Evolutionary conservation across 2,329 filamentous ascomycete genomes (phyloP).

Genomic region (Fusarium pseudonygamai): DNA sequence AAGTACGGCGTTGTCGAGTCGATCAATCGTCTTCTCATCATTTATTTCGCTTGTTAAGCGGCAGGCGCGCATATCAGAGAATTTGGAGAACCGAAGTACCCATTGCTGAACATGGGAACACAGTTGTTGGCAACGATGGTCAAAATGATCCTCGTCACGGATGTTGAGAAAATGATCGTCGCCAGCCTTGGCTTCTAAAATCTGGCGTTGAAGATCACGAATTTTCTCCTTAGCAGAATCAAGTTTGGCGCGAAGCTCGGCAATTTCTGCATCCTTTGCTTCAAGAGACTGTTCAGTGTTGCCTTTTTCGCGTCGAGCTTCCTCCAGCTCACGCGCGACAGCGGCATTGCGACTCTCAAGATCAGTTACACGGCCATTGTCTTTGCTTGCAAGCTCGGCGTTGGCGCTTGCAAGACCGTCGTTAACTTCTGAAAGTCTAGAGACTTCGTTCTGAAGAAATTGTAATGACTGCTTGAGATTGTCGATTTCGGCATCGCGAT

Average conservation of each 20-base stretch:
- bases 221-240: constrained; percentile 74
- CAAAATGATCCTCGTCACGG: constrained; percentile 94
- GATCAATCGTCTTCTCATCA: constrained; percentile 92
- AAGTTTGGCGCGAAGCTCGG: constrained; percentile 79
- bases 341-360: constrained; percentile 75
- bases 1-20: constrained; percentile 91
- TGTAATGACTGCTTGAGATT: constrained; percentile 81
- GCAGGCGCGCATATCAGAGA: constrained; percentile 91
- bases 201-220: constrained; percentile 61
- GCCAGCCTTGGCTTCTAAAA: constrained; percentile 66
- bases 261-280: constrained; percentile 86
- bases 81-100: constrained; percentile 97
- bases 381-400: constrained; percentile 77
- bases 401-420: constrained; percentile 82
- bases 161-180: constrained; percentile 80
- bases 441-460: constrained; percentile 83
- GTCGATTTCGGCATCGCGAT: constrained; percentile 89
- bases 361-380: constrained; percentile 74
- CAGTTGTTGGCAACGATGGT: constrained; percentile 90
- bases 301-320: constrained; percentile 70
- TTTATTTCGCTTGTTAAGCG: constrained; percentile 84
- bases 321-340: constrained; percentile 74
- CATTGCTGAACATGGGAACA: constrained; percentile 97
- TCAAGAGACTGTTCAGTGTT: constrained; percentile 73
- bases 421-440: constrained; percentile 83